A percentile compares a stretch with the other conserved stretches of the same genome.
phyloP scores from a whole-genome alignment of 2,329 filamentous ascomycete genomes.

The Juglanconis oblonga region DNA sequence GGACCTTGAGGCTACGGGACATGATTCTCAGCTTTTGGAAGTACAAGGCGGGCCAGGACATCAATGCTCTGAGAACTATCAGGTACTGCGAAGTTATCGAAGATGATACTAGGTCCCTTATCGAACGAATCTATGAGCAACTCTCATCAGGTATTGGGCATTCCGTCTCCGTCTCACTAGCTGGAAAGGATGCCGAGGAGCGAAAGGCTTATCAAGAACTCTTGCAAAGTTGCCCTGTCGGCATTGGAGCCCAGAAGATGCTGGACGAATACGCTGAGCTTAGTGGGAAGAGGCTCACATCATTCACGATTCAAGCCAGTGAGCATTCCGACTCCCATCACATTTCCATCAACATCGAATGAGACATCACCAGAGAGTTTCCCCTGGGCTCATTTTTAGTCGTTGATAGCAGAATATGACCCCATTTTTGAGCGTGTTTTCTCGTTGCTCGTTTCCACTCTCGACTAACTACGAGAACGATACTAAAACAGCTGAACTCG shows the following conservation, averaged over 20 bases:
- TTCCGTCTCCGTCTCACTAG: not conserved
- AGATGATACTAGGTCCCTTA: not conserved
- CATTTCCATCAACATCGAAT: too few species aligned
- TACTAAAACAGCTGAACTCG: conserved; percentile 28
- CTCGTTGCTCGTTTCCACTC: too few species aligned
- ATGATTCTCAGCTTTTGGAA: conserved; percentile 1
- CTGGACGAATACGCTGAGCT: not conserved
- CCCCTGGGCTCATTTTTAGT: too few species aligned
- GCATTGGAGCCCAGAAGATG: not conserved
- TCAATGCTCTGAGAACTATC: not conserved
- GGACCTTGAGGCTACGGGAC: not conserved
- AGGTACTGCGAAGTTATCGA: not conserved
- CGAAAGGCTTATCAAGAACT: not conserved
- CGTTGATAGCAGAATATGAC: too few species aligned
- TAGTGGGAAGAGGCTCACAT: not conserved
- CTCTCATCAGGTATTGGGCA: not conserved
- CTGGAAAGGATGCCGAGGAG: not conserved
- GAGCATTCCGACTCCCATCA: too few species aligned
- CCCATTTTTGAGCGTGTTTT: too few species aligned
- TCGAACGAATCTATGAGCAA: not conserved
- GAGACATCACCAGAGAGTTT: too few species aligned
- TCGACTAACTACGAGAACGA: not conserved
- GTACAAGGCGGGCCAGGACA: not conserved
- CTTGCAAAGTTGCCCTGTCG: not conserved
- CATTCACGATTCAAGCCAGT: not conserved